Evolutionary conservation across 176 grass and related monocot genomes (phyloP).

Genomic region (Oryza brachyantha): DNA sequence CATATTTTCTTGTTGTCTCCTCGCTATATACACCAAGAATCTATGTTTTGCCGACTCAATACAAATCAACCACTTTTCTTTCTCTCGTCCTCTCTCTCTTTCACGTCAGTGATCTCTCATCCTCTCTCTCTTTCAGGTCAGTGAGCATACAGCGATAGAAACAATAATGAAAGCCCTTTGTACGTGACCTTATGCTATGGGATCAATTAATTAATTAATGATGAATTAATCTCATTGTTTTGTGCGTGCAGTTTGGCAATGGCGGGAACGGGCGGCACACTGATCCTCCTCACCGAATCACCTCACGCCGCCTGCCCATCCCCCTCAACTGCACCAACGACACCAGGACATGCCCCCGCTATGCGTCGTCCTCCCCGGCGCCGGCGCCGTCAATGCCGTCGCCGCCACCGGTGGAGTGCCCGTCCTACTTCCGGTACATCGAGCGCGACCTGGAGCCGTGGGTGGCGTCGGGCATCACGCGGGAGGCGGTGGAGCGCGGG

Average conservation of each 20-base stretch:
- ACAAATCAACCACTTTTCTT: no score
- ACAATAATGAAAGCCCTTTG: no score
- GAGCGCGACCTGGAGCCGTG: slow-evolving; percentile 61
- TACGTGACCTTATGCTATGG: no score
- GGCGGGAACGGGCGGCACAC: not conserved
- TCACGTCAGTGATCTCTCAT: no score
- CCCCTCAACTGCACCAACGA: slow-evolving; percentile 27
- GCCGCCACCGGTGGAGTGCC: slow-evolving; percentile 28
- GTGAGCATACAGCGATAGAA: no score
- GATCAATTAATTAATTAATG: no score
- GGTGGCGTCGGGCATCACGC: slow-evolving; percentile 42
- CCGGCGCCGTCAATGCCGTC: not conserved
- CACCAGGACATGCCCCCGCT: not conserved
- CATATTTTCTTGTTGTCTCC: no score
- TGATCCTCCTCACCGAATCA: not conserved
- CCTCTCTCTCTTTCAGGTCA: no score
- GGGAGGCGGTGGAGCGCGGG: slow-evolving; percentile 38
- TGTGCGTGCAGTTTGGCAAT: slow-evolving; percentile 13
- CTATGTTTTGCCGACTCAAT: no score
- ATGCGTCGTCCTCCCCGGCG: not conserved
- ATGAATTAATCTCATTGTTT: not conserved
- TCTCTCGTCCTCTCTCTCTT: no score
- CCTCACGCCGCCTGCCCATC: not conserved
- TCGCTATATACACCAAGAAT: no score
- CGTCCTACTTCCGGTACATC: slow-evolving; percentile 69